Conservation (phyloP, 768 basidiomycete species). For the Mycena polygramma region DNA sequence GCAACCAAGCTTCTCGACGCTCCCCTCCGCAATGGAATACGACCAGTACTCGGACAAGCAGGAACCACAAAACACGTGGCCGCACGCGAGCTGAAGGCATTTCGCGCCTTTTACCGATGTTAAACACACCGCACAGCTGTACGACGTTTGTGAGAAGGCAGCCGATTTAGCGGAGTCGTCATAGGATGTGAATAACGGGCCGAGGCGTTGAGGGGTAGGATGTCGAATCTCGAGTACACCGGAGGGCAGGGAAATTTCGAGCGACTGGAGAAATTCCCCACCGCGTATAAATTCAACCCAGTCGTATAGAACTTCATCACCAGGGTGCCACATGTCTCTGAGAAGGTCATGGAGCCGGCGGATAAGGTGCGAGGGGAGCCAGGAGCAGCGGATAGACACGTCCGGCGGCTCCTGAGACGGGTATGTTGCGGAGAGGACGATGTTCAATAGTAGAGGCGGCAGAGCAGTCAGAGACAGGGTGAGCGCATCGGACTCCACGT, state of each 20-base stretch:
- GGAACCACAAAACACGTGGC: constrained; percentile 86
- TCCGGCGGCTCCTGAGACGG: constrained; percentile 67
- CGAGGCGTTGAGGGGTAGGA: constrained; percentile 67
- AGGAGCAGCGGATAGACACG: constrained; percentile 67
- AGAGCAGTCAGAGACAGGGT: constrained; percentile 61
- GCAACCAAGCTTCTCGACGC: constrained; percentile 81
- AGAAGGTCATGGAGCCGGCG: constrained; percentile 56
- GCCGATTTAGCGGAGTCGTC: constrained; percentile 61
- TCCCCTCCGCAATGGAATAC: constrained; percentile 84
- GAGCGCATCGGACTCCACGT: constrained; percentile 35
- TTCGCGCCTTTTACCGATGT: constrained; percentile 78
- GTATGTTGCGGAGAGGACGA: constrained; percentile 67
- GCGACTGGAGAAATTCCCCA: constrained; percentile 69
- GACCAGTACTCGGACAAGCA: constrained; percentile 89
- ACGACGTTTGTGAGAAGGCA: constrained; percentile 74
- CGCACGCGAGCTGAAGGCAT: constrained; percentile 78
- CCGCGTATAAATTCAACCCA: constrained; percentile 82
- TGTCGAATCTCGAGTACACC: constrained; percentile 58
- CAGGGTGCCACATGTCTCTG: constrained; percentile 70
- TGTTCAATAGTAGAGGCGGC: constrained; percentile 72
- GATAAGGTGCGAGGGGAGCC: constrained; percentile 60
- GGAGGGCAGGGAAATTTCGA: constrained; percentile 52
- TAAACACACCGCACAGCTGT: constrained; percentile 84
- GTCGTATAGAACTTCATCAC: constrained; percentile 72
- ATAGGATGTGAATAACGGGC: constrained; percentile 61